These are phyloP conservation scores for Simmondsia chinensis DNA, from an alignment of 148 eudicot genomes.

Conservation along the genomic window DNA sequence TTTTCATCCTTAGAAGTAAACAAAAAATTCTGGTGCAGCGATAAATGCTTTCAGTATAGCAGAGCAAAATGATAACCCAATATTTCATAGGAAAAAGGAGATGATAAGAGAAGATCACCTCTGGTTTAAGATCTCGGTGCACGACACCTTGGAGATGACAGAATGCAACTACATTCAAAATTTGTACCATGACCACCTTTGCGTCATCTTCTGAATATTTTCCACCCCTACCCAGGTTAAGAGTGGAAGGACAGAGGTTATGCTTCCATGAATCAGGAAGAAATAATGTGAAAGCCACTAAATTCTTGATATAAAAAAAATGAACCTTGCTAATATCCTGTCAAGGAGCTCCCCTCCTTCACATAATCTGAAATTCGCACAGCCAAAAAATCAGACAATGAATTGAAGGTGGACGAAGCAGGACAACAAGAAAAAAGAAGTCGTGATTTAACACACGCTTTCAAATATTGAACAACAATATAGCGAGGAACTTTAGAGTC, in stretches of 20 bases:
- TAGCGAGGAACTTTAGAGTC: too few relatives aligned
- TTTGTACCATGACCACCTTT: slow-evolving; percentile 42
- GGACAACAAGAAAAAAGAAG: too few relatives aligned
- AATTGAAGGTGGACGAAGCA: too few relatives aligned
- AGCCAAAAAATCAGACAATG: too few relatives aligned
- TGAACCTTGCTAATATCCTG: slow-evolving; percentile 41
- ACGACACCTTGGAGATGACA: slow-evolving; percentile 71
- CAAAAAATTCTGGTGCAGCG: slow-evolving; percentile 43
- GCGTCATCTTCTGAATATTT: slow-evolving; percentile 56
- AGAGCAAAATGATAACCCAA: not conserved
- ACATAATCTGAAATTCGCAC: slow-evolving; percentile 27
- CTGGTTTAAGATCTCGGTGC: slow-evolving; percentile 73
- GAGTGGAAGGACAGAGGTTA: too few relatives aligned
- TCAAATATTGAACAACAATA: too few relatives aligned
- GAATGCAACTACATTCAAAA: slow-evolving; percentile 39
- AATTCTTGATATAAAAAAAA: not conserved
- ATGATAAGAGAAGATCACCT: slow-evolving; percentile 19
- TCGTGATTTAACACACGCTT: too few relatives aligned
- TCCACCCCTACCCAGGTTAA: slow-evolving; percentile 52
- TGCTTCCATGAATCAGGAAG: too few relatives aligned
- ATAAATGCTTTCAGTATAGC: not conserved
- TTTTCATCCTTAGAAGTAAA: slow-evolving; percentile 40
- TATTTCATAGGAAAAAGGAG: not conserved
- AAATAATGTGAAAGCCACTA: not conserved
- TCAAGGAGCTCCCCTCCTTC: slow-evolving; percentile 69